These are phyloP conservation scores for Didymella sp. DNA, from an alignment of 2,329 filamentous ascomycete genomes.

Conservation along the genomic window DNA sequence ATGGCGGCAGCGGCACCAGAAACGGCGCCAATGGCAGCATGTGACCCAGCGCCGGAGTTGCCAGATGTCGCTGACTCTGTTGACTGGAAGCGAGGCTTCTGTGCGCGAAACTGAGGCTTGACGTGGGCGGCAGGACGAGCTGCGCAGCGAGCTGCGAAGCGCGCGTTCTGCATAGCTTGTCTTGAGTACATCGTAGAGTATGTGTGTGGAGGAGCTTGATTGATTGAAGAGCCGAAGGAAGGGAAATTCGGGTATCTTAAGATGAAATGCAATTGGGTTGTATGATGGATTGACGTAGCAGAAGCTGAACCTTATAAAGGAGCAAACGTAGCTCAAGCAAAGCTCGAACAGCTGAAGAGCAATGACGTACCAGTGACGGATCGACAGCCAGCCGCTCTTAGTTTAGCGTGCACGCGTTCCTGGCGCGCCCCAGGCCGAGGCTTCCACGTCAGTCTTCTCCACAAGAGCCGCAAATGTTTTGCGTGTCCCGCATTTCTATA, in stretches of 20 bases:
- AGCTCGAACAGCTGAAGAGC: not conserved
- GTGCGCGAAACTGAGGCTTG: constrained; percentile 38
- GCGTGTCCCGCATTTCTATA: constrained; percentile 8
- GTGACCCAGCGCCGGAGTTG: constrained; percentile 39
- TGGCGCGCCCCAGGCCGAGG: not conserved
- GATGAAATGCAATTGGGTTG: constrained; percentile 9
- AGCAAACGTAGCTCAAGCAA: constrained; percentile 5
- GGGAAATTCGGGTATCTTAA: constrained; percentile 1
- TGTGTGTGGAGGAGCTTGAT: constrained; percentile 16
- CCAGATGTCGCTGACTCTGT: constrained; percentile 35
- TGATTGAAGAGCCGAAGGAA: constrained; percentile 3
- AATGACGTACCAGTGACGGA: not conserved
- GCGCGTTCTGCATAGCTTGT: constrained; percentile 43
- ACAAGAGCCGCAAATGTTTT: not conserved
- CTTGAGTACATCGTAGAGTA: constrained; percentile 41
- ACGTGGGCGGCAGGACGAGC: constrained; percentile 35
- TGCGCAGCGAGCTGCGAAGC: constrained; percentile 39
- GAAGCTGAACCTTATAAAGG: constrained; percentile 10
- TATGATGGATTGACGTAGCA: constrained; percentile 2
- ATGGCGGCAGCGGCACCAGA: constrained; percentile 59
- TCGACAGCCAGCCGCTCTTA: not conserved
- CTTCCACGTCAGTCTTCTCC: constrained; percentile 13
- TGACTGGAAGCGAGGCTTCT: constrained; percentile 45
- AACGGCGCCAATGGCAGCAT: constrained; percentile 57
- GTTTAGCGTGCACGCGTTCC: not conserved